Evolutionary conservation across 306 rosid species (phyloP).

Genomic region (Pyrus communis): DNA sequence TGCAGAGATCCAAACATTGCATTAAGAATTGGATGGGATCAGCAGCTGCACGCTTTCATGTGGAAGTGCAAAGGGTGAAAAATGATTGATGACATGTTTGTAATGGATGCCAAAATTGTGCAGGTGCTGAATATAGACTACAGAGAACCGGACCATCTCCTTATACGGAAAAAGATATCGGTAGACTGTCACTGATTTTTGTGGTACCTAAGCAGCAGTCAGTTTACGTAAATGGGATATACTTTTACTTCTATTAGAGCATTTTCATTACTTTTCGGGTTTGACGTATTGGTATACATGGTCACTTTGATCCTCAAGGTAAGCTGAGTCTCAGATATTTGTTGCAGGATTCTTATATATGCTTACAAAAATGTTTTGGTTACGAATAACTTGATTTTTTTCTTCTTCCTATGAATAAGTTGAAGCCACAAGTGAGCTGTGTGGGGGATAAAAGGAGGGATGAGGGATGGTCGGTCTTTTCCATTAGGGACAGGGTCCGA

Average conservation of each 20-base stretch:
- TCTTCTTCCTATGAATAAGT: neutral
- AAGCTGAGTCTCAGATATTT: neutral
- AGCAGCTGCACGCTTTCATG: neutral
- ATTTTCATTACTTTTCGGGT: neutral
- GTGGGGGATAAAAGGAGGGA: neutral
- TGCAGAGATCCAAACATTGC: neutral
- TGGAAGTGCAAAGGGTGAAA: neutral
- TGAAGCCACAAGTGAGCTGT: slow-evolving; percentile 5
- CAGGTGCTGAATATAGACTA: neutral
- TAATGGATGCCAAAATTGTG: neutral
- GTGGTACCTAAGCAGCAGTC: neutral
- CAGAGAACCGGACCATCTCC: neutral
- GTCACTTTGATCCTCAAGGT: neutral
- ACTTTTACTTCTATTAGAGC: neutral
- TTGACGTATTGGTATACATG: neutral
- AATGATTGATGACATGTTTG: neutral
- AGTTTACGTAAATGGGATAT: neutral
- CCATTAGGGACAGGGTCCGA: neutral
- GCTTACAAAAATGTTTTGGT: neutral
- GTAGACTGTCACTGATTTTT: neutral
- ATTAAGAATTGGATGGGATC: neutral
- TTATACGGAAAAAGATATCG: neutral
- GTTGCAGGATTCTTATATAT: neutral
- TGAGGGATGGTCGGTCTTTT: neutral
- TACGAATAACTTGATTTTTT: neutral